A percentile compares a stretch with the other conserved stretches of the same genome.
phyloP scores from a whole-genome alignment of 2,329 filamentous ascomycete genomes.

The Trichoderma aggressivum region DNA sequence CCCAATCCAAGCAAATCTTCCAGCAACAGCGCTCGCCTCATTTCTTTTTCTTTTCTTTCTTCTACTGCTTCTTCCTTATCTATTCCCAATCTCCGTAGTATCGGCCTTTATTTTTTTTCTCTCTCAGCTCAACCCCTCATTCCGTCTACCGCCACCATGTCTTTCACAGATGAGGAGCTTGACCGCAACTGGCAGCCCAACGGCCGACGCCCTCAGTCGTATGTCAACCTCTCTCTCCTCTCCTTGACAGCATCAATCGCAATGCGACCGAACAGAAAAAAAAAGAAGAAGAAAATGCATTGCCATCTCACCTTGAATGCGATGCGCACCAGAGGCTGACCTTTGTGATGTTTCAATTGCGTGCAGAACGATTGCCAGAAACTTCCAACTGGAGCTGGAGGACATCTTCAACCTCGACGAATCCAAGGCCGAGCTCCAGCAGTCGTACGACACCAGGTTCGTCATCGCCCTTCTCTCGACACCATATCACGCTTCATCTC shows the following conservation, averaged over 20 bases:
- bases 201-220: constrained; percentile 78
- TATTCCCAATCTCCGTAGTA: not conserved
- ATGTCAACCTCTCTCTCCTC: constrained; percentile 41
- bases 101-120: not conserved
- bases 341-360: not conserved
- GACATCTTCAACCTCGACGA: constrained; percentile 86
- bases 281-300: not conserved
- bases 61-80: not conserved
- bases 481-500: not conserved
- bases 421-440: constrained; percentile 68
- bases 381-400: constrained; percentile 82
- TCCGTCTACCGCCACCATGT: constrained; percentile 23
- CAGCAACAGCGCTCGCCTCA: not conserved
- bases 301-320: not conserved
- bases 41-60: not conserved
- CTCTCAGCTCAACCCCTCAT: constrained; percentile 1
- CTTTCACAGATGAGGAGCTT: constrained; percentile 62
- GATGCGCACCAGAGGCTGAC: not conserved
- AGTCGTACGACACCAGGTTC: constrained; percentile 79
- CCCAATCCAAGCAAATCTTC: not conserved
- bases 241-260: not conserved
- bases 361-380: constrained; percentile 76
- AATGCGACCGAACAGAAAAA: not conserved
- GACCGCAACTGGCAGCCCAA: constrained; percentile 79
- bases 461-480: constrained; percentile 29